Base-by-base conservation (phyloP, 805 yeast species). In the Monosporozyma aerobia region DNA sequence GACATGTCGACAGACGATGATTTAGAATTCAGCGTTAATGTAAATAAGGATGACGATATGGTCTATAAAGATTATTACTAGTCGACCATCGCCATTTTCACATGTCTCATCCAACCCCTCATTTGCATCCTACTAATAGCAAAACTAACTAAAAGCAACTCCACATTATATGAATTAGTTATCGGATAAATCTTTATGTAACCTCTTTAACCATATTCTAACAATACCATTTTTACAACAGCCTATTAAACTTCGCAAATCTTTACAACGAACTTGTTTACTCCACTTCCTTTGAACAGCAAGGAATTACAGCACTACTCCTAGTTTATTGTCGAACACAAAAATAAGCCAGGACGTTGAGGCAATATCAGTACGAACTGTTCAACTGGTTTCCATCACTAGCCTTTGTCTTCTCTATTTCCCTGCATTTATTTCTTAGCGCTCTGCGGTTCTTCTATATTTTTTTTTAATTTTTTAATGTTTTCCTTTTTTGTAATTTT, bases 1-100 rank as follows among this genome's bases (percentile, higher is more conserved):
- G 97, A 90, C 63, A 89, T 90, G 78, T 84, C 92, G 50, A 94
- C 98, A 11, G 82, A 83, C 53, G 98, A 92, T 63, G 98, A 94
- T 67, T 81, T 92, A 60, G 99, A 92, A 70, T 94, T 92, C 69
- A 81, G 89, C 48, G 94, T 88, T 50, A 76, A 81, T 54, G 73
- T 74, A 40, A 72, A 72, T 54, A 79, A 75, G 56, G 73, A 70
- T 19, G 74, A 72, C 44, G 70, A 66, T 25, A 63, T 69, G 45
- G 50, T 59, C 22, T 63, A 62, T 43, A 51, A 48, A 22, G 53
- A 51, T 29, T 30, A 46, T 22, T 55, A 46, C 27, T 49, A 45
- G 27, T 1, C 3, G n/a, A 10, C 37, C 37, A 2, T 30, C 2
- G 10, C 33, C 33, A 30, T 30, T 30, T 10, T 30, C 37, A 33